Evolutionary conservation across 2,329 filamentous ascomycete genomes (phyloP), one percentile per base, ranked within the genome.

Genomic region (Hortaea sp.): DNA sequence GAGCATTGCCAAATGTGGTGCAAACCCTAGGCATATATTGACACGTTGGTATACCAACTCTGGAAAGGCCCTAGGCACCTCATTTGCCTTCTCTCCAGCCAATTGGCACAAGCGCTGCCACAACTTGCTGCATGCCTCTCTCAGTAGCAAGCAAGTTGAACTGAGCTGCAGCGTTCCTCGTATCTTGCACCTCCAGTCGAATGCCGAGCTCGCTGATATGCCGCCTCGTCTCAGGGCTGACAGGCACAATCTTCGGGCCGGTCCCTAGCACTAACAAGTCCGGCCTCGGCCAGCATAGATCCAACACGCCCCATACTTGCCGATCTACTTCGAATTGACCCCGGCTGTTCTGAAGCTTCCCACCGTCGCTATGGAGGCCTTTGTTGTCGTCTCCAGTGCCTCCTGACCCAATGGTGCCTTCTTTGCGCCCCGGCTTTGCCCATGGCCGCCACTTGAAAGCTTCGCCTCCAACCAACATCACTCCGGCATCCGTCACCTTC

Each of bases 101-200:
- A 44, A 92, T 75, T 0, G 89, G 89, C 65, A 97, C 78, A 66
- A 98, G 64, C 7, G 88, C 90, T 2, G 88, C 90, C 29, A 88
- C 90, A 51, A 97, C 81, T 58, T 90, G 84, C 13, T 80, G 75
- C 5, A 92, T 81, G 1, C 92, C 90, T 43, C 92, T 74, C 70
- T 98, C 92, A 12, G 88, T 97, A n/a, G 88, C 90, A 45, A 98
- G 70, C 59, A 98, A 64, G 63, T 98, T 98, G 66, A 92, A 98
- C 64, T 95, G 88, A 31, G 89, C 84, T 1, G 90, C 87, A 6
- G 92, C 92, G 67, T 97, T 97, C 52, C 88, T 75, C 30, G 92
- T 97, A 68, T 97, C 92, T 60, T 90, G 77, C 3, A 95, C 76
- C 60, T 98, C 92, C 5, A 97, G 74, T 47, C 87, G 75, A 56